Evolutionary conservation across 1,284 basidiomycete genomes (phyloP).

Genomic region (Leccinum solheimii): DNA sequence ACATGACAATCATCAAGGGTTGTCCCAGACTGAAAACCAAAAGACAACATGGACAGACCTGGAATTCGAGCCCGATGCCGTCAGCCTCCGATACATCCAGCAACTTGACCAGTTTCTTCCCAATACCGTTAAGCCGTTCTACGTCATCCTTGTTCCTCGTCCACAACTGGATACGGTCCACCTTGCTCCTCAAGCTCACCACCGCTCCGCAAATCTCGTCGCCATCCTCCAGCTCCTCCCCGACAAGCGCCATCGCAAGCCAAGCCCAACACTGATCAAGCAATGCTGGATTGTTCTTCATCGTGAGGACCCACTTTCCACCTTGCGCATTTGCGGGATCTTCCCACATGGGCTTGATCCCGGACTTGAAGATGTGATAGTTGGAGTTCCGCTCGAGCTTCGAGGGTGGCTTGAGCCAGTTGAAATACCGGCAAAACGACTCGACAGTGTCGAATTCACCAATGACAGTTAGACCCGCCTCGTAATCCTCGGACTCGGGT

Average conservation of each 20-base stretch:
- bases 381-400: slow-evolving; percentile 86
- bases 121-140: slow-evolving; percentile 81
- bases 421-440: slow-evolving; percentile 91
- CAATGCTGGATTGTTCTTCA: slow-evolving; percentile 78
- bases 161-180: slow-evolving; percentile 91
- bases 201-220: slow-evolving; percentile 91
- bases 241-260: slow-evolving; percentile 88
- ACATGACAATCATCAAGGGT: slow-evolving; percentile 1
- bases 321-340: slow-evolving; percentile 89
- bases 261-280: slow-evolving; percentile 90
- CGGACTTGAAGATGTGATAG: slow-evolving; percentile 92
- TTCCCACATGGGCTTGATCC: slow-evolving; percentile 96
- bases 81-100: slow-evolving; percentile 80
- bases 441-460: slow-evolving; percentile 87
- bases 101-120: slow-evolving; percentile 76
- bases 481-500: slow-evolving; percentile 69
- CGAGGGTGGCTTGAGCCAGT: slow-evolving; percentile 90
- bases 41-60: slow-evolving; percentile 54
- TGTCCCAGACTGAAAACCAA: slow-evolving; percentile 3
- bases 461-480: slow-evolving; percentile 74
- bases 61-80: slow-evolving; percentile 85
- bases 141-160: slow-evolving; percentile 80
- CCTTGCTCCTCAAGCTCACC: slow-evolving; percentile 82
- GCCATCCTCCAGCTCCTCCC: slow-evolving; percentile 84
- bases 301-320: slow-evolving; percentile 93